Evolutionary conservation across 257 asterid species (phyloP).

Genomic region (Penstemon davidsonii): DNA sequence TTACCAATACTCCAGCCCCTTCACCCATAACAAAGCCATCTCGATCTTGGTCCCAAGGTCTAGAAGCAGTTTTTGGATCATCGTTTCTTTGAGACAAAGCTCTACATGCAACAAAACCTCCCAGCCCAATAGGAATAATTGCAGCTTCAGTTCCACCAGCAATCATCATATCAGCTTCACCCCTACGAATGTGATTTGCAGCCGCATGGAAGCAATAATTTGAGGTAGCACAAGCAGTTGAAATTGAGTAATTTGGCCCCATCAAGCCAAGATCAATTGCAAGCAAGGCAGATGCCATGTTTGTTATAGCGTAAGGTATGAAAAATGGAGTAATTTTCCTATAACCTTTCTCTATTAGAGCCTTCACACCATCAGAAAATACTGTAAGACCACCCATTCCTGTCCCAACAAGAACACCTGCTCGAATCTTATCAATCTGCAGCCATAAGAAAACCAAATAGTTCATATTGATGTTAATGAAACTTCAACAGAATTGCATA

Average conservation of each 20-base stretch:
- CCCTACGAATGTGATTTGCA: slow-evolving; percentile 93
- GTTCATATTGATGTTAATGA: slow-evolving; percentile 9
- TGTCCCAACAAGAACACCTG: slow-evolving; percentile 87
- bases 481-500: neutral
- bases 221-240: slow-evolving; percentile 98
- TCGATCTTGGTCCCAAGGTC: slow-evolving; percentile 88
- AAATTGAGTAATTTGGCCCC: slow-evolving; percentile 94
- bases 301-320: slow-evolving; percentile 90
- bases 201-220: slow-evolving; percentile 92
- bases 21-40: slow-evolving; percentile 97
- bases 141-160: slow-evolving; percentile 98
- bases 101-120: slow-evolving; percentile 95
- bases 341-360: slow-evolving; percentile 78
- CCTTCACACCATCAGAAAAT: slow-evolving; percentile 83
- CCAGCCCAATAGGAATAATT: slow-evolving; percentile 85
- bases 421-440: slow-evolving; percentile 85
- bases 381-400: slow-evolving; percentile 96
- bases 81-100: slow-evolving; percentile 95
- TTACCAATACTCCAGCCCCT: slow-evolving; percentile 90
- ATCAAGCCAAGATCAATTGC: slow-evolving; percentile 88
- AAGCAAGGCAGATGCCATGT: slow-evolving; percentile 94
- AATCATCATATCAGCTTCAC: slow-evolving; percentile 93
- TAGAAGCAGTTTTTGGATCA: slow-evolving; percentile 84
- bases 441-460: slow-evolving; percentile 13
- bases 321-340: slow-evolving; percentile 87